These are phyloP conservation scores for Pezicula rhizophila DNA, from an alignment of 2,329 filamentous ascomycete species.

Conservation along the genomic window DNA sequence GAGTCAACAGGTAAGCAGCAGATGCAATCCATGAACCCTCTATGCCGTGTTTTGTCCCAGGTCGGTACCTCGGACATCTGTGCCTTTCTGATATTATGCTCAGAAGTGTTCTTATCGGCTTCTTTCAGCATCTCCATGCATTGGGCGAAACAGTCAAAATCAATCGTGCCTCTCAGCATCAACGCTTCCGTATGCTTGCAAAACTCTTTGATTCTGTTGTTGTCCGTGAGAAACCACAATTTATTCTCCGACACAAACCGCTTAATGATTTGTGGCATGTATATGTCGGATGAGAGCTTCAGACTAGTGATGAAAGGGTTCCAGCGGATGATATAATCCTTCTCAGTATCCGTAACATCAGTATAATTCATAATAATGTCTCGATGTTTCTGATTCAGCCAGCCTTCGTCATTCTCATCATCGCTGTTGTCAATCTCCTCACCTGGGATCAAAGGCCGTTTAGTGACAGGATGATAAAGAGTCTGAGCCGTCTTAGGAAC, in stretches of 20 bases:
- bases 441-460: slow-evolving; percentile 18
- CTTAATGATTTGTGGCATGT: background rate
- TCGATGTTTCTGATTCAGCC: slow-evolving; percentile 23
- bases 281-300: background rate
- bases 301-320: slow-evolving; percentile 17
- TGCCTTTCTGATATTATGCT: background rate
- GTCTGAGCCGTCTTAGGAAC: slow-evolving; percentile 16
- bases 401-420: slow-evolving; percentile 25
- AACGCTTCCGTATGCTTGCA: slow-evolving; percentile 5
- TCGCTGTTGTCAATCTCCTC: slow-evolving; percentile 23
- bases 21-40: background rate
- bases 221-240: slow-evolving; percentile 3
- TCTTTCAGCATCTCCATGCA: slow-evolving; percentile 4
- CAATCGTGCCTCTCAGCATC: background rate
- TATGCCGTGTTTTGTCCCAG: background rate
- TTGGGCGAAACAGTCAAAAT: background rate
- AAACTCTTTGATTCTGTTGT: slow-evolving; percentile 4
- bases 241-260: slow-evolving; percentile 7
- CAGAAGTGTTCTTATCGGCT: background rate
- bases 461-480: slow-evolving; percentile 23
- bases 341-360: slow-evolving; percentile 23
- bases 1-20: background rate
- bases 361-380: slow-evolving; percentile 24
- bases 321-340: slow-evolving; percentile 25
- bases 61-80: background rate